Evolutionary conservation across 768 basidiomycete genomes (phyloP), one percentile per base, ranked within the genome.

Genomic region (Termitomyces bulborhizus): DNA sequence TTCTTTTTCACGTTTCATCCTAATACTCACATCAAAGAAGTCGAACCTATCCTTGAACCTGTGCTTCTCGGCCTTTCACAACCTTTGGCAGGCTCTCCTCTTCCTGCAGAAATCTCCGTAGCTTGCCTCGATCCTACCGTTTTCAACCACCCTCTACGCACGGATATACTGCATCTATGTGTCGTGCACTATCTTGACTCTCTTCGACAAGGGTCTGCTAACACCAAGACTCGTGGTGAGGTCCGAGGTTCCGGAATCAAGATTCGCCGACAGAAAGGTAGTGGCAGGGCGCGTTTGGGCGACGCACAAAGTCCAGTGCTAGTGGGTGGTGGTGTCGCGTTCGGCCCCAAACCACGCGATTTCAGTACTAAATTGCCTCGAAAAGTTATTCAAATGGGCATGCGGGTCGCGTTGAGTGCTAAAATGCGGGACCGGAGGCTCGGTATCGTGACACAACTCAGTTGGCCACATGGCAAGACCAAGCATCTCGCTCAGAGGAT

Each of bases 121-220:
- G 76, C 59, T 42, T 54, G 79, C 59, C 81, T 91, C 29, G 81
- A 91, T 65, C 83, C 88, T 1, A 77, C 81, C n/a, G 86, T 98
- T 31, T 99, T 98, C 72, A 77, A 82, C 57, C 86, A 92, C 62
- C 92, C 94, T 40, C 83, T 94, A 43, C 90, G 96, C 48, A 83
- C 85, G 21, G 95, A 98, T 69, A 90, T 99, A 59, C 82, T 98
- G 3, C 95, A 98, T 68, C 80, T 93, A 44, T 96, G 94, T 66
- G 86, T 94, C 34, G 82, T 88, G 6, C 91, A 96, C 63, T 81
- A 97, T 66, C 84, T 88, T 40, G 92, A 97, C 65, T 81, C 85
- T 18, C 78, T 94, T 15, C 86, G 96, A n/a, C 89, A 93, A 74
- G 96, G 96, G 29, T 88, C 90, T 12, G 93, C 92, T 24, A 86